These are phyloP conservation scores for Tetradesmus obliquus DNA, from an alignment of 139 green algal genomes.

Conservation along the genomic window DNA sequence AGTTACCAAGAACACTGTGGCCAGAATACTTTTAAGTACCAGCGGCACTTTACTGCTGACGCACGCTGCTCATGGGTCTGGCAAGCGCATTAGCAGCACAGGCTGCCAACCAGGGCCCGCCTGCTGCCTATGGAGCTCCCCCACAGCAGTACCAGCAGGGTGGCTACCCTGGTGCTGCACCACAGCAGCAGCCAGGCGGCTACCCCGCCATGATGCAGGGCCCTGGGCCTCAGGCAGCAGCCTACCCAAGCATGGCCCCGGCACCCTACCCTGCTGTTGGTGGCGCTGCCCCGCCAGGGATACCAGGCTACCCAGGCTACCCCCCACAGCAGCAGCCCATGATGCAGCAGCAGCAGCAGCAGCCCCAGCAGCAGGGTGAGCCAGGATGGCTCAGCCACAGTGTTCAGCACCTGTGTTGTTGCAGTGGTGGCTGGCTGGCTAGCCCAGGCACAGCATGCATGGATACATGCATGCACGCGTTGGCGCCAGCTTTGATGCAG, in stretches of 20 bases:
- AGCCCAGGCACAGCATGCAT: neutral
- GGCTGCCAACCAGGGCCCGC: neutral
- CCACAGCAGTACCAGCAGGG: neutral
- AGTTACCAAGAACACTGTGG: too few relatives aligned
- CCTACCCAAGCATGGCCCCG: neutral
- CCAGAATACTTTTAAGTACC: neutral
- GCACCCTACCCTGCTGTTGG: neutral
- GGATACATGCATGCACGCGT: neutral
- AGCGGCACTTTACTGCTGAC: neutral
- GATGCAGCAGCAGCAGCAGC: neutral
- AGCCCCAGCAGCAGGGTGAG: neutral
- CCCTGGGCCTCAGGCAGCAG: neutral
- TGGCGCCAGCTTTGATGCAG: too few relatives aligned
- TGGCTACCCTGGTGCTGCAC: neutral
- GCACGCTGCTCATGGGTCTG: constrained; percentile 8
- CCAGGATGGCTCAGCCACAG: neutral
- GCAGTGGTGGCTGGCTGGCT: too few relatives aligned
- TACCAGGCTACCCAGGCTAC: neutral
- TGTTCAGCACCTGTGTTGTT: too few relatives aligned
- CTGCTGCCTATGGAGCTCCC: constrained; percentile 2
- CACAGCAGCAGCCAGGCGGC: too few relatives aligned
- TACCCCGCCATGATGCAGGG: neutral
- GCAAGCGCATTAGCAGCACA: constrained; percentile 23
- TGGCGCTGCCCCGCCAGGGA: neutral
- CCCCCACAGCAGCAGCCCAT: constrained; percentile 4